Evolutionary conservation across 495 filamentous ascomycete species (phyloP).

Genomic region (Aspergillus baeticus): DNA sequence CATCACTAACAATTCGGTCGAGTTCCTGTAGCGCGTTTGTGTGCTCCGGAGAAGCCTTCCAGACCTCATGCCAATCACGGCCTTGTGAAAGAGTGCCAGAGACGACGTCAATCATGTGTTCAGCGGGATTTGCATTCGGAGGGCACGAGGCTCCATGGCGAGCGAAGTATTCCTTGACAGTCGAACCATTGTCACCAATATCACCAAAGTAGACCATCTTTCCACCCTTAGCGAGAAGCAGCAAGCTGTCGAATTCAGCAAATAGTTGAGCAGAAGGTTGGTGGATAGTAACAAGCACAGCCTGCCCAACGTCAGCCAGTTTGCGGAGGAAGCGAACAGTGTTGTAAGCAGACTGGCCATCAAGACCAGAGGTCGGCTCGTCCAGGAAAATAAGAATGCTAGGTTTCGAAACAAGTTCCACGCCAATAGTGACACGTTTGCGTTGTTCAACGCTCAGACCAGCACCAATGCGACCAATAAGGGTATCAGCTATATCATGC

Average conservation of each 20-base stretch:
- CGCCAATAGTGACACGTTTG: constrained; percentile 64
- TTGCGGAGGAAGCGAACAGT: constrained; percentile 63
- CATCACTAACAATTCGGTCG: constrained; percentile 47
- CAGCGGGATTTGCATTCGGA: constrained; percentile 71
- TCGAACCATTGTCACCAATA: constrained; percentile 50
- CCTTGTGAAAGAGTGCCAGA: constrained; percentile 29
- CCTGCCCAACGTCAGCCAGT: constrained; percentile 64
- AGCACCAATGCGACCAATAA: constrained; percentile 49
- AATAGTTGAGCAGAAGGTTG: constrained; percentile 73
- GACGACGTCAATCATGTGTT: constrained; percentile 90
- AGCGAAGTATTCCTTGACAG: constrained; percentile 70
- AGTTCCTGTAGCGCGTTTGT: constrained; percentile 49
- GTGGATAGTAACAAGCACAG: constrained; percentile 72
- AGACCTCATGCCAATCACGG: constrained; percentile 62
- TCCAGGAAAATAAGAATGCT: constrained; percentile 71
- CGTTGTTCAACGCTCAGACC: constrained; percentile 60
- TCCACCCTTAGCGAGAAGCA: constrained; percentile 67
- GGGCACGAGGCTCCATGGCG: constrained; percentile 73
- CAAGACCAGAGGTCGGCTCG: constrained; percentile 72
- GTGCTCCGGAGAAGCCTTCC: constrained; percentile 56
- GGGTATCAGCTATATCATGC: constrained; percentile 51
- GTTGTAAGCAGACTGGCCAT: constrained; percentile 62
- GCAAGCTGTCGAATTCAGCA: constrained; percentile 67
- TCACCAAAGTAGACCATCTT: constrained; percentile 71
- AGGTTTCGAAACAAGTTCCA: constrained; percentile 67